Base-by-base conservation (phyloP, 2,329 filamentous ascomycete species). In the Xylariales sp. region DNA sequence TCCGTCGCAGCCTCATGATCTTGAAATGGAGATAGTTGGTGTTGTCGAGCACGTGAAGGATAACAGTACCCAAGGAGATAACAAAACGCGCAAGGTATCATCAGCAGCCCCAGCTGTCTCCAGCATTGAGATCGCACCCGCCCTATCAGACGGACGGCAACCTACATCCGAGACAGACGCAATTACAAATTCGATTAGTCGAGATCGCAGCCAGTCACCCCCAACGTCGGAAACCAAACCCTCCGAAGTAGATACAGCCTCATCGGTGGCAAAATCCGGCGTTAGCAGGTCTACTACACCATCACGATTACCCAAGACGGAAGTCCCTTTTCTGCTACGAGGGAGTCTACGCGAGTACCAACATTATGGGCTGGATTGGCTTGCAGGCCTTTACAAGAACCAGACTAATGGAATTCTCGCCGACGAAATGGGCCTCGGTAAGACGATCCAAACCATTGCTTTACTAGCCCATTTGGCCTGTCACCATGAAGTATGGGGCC, bases 381-480 rank as follows among this genome's bases (percentile, higher is more conserved):
- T 99, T 54, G 94, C 94, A 1, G 93, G 94, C 0, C 86, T 99
- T 1, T 98, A 99, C 78, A 90, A 90, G 16, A 97, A 96, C 71
- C 91, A 92, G 70, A 97, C 95, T 32, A 99, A 98, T 75, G 96
- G 96, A 28, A 99, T 99, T 62, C 83, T 99, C 23, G 96, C 96
- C 1, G 97, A 99, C 77, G 96, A 99, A 78, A 99, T 99, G 96
- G 96, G 96, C 71, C 86, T 99, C 3, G 96, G 96, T 8, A 99
- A 99, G 81, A 99, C 96, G 0, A 98, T 99, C 54, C 96, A 99
- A 78, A 99, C 96, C 0, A 99, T 99, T 75, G 91, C 97, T 3
- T 84, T 99, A 3, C 85, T 99, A 45, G 96, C 96, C 4, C 95
- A 99, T 78, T 85, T 99, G 43, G 96, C 97, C 8, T 94, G 94